Percentiles rank a stretch among this genome's conserved stretches.
These are phyloP conservation scores for Penicillium sp. DNA, from an alignment of 2,329 filamentous ascomycete species.

Conservation along the genomic window DNA sequence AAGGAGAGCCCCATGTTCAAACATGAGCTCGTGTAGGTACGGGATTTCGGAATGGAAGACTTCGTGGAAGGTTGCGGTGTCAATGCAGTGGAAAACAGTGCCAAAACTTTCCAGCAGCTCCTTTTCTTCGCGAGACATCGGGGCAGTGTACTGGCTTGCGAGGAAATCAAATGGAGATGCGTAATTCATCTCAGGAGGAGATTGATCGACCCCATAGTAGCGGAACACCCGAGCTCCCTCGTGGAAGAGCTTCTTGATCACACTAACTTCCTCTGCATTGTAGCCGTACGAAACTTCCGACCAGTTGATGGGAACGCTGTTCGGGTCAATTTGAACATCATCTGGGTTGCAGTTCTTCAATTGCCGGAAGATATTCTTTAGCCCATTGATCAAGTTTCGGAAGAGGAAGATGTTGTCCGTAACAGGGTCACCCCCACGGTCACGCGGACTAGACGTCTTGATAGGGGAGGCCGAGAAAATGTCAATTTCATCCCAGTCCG, in stretches of 20 bases:
- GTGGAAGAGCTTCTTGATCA: slow-evolving; percentile 95
- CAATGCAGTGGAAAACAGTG: slow-evolving; percentile 96
- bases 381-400: slow-evolving; percentile 89
- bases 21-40: slow-evolving; percentile 94
- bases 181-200: slow-evolving; percentile 67
- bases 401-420: slow-evolving; percentile 98
- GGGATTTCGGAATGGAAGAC: slow-evolving; percentile 98
- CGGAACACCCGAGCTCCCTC: slow-evolving; percentile 95
- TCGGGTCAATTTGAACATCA: slow-evolving; percentile 66
- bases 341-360: slow-evolving; percentile 81
- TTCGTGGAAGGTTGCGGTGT: slow-evolving; percentile 97
- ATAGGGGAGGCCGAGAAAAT: slow-evolving; percentile 97
- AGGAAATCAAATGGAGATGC: slow-evolving; percentile 86
- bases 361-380: slow-evolving; percentile 97
- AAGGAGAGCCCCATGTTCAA: slow-evolving; percentile 88
- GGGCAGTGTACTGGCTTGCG: slow-evolving; percentile 91
- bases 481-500: slow-evolving; percentile 97
- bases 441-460: slow-evolving; percentile 86
- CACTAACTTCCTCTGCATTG: slow-evolving; percentile 92
- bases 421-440: slow-evolving; percentile 85
- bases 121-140: slow-evolving; percentile 93
- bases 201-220: slow-evolving; percentile 90
- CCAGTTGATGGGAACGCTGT: slow-evolving; percentile 85
- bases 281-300: slow-evolving; percentile 94
- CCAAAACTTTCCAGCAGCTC: slow-evolving; percentile 96